Base-by-base conservation (phyloP, 139 green algal species). In the Nannochloris sp. region DNA sequence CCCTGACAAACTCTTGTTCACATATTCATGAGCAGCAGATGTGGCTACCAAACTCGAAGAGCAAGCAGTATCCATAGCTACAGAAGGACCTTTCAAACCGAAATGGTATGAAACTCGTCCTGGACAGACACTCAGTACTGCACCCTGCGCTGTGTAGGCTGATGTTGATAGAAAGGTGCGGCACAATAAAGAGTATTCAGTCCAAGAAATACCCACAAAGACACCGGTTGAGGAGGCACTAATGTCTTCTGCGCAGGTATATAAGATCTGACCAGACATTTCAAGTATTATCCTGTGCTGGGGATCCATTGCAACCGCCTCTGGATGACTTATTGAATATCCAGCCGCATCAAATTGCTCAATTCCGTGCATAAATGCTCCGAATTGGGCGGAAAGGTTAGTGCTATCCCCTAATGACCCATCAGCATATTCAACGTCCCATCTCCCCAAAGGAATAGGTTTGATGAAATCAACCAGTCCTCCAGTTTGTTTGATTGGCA, bases 201-300 rank as follows among this genome's bases (percentile, higher is more conserved):
- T 75, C 44, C 70, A 71, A 44, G 61, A 74, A 27, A 84, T 84
- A 48, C 78, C 78, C 5, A 84, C 54, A 54, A 80, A 78, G n/a
- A 80, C 72, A 43, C 63, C 68, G 9, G 66, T 69, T 12, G 40
- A 25, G 2, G 29, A 31, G 4, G 23, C 44, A 2, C 48, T 43
- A 31, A 64, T 51, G n/a, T 60, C 57, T 14, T 31, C 4, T 3
- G 34, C 5, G 3, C 24, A 27, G 7, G 50, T 50, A 2, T 18
- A 27, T 44, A 81, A 43, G 4, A 64, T 62, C 40, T 74, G 61
- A 25, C 61, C 40, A 4, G 68, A 53, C 4, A 64, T 72, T 55
- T 89, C 83, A 24, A 94, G 59, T 48, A 94, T 73, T 62, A 95
- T 64, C 44, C 87, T 75, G 70, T 95, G 88, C 69, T 95, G 88